A percentile compares a stretch with the other conserved stretches of the same genome.
phyloP scores from a whole-genome alignment of 2,329 filamentous ascomycete species.

The Penicillium hordei region DNA sequence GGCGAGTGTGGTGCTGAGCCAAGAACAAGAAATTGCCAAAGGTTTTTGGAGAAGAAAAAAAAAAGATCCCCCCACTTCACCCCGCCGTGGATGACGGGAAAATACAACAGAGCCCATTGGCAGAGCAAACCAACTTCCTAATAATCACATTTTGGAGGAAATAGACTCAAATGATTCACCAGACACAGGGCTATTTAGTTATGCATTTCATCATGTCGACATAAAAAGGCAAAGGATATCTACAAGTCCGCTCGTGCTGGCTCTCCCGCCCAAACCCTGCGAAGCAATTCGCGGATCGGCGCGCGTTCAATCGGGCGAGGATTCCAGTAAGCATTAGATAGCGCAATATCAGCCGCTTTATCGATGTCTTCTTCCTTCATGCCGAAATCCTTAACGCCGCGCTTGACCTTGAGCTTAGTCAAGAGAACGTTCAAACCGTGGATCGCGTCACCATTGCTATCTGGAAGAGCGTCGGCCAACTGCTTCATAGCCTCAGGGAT shows the following conservation, averaged over 20 bases:
- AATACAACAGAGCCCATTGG: constrained; percentile 22
- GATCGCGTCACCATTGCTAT: constrained; percentile 59
- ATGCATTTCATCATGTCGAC: not conserved
- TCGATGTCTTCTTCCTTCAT: constrained; percentile 63
- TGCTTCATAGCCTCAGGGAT: constrained; percentile 55
- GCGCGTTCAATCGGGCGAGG: constrained; percentile 55
- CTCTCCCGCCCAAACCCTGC: constrained; percentile 63
- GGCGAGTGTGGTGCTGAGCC: constrained; percentile 4
- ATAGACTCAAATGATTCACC: not conserved
- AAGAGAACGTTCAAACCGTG: constrained; percentile 58
- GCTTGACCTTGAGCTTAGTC: constrained; percentile 54
- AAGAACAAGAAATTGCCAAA: constrained; percentile 20
- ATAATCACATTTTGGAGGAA: not conserved
- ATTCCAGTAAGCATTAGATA: constrained; percentile 61
- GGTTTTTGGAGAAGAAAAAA: constrained; percentile 19
- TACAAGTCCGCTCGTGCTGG: constrained; percentile 55
- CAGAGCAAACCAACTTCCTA: constrained; percentile 12
- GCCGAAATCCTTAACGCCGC: constrained; percentile 55
- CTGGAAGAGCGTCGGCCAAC: constrained; percentile 56
- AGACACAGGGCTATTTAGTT: not conserved
- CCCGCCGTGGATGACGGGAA: constrained; percentile 30
- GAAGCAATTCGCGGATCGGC: constrained; percentile 56
- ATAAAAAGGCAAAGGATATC: constrained; percentile 8
- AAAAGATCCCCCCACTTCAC: constrained; percentile 31
- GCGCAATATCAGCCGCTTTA: constrained; percentile 59